These are phyloP conservation scores for Ustilago curta DNA, from an alignment of 1,284 basidiomycete genomes.

Conservation along the genomic window DNA sequence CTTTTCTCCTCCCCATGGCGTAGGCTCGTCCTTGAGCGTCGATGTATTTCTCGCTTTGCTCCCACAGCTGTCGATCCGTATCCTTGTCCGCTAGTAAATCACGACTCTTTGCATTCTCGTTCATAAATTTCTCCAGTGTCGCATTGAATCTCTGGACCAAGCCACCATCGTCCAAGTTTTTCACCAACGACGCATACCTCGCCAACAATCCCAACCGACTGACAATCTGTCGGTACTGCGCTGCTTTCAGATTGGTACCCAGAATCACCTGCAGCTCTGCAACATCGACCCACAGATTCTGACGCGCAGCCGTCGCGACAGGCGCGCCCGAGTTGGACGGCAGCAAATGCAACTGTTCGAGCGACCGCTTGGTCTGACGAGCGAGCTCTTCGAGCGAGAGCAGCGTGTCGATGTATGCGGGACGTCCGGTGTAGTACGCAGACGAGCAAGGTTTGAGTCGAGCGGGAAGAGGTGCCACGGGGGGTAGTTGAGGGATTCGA, in stretches of 20 bases:
- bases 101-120: conserved; percentile 40
- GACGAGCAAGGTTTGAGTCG: conserved; percentile 73
- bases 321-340: conserved; percentile 80
- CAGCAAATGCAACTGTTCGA: conserved; percentile 78
- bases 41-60: conserved; percentile 14
- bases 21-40: conserved; percentile 58
- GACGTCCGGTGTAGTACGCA: conserved; percentile 87
- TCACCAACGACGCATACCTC: conserved; percentile 74
- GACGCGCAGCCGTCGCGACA: conserved; percentile 11
- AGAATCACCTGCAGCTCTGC: conserved; percentile 76
- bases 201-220: conserved; percentile 79
- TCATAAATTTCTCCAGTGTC: conserved; percentile 55
- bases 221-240: conserved; percentile 79
- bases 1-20: conserved; percentile 60
- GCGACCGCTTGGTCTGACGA: conserved; percentile 74
- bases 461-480: conserved; percentile 29
- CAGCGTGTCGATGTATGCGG: conserved; percentile 81
- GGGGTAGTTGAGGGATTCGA: conserved; percentile 26
- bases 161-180: conserved; percentile 4
- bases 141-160: conserved; percentile 45
- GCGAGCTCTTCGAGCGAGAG: conserved; percentile 78
- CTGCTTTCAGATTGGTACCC: conserved; percentile 76
- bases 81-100: conserved; percentile 31
- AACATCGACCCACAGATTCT: conserved; percentile 76
- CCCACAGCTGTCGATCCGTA: conserved; percentile 27